phyloP scores from a whole-genome alignment of 140 eudicot genomes.

The Erigeron philadelphicus region DNA sequence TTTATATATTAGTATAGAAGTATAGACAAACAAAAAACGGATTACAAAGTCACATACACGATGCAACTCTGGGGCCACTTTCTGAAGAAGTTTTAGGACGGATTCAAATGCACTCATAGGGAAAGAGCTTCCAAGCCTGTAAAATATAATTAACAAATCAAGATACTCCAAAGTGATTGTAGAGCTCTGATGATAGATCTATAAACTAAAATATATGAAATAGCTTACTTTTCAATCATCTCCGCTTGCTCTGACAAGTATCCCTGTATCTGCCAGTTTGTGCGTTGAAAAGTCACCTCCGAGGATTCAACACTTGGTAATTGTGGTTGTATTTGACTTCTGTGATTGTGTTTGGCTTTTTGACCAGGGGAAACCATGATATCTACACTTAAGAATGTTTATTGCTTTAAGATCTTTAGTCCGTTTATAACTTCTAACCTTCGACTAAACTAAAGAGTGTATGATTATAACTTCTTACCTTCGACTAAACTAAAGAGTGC shows the following conservation, averaged over 20 bases:
- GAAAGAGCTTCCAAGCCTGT: conserved; percentile 82
- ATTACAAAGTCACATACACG: conserved; percentile 52
- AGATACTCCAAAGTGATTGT: neutral
- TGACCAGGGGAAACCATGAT: conserved; percentile 39
- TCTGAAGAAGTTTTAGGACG: conserved; percentile 69
- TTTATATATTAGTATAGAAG: too few species aligned
- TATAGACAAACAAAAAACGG: neutral
- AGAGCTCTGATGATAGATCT: neutral
- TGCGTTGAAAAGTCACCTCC: conserved; percentile 57
- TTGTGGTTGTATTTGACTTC: conserved; percentile 34
- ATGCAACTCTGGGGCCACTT: conserved; percentile 88
- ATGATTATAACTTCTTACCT: conserved; percentile 37
- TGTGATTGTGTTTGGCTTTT: conserved; percentile 35
- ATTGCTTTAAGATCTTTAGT: conserved; percentile 4
- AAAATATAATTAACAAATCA: conserved; percentile 17
- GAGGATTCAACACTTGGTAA: conserved; percentile 29
- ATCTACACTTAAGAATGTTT: conserved; percentile 37
- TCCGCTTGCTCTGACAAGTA: conserved; percentile 79
- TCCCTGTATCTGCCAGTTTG: conserved; percentile 93
- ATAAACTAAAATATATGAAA: conserved; percentile 4
- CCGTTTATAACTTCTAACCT: conserved; percentile 36
- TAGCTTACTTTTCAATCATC: conserved; percentile 64
- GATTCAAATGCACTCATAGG: conserved; percentile 79
- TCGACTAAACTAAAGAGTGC: conserved; percentile 53
- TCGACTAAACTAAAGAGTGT: conserved; percentile 51